Evolutionary conservation across 805 yeast genomes (phyloP).

Genomic region (Ogataea degrootiae): DNA sequence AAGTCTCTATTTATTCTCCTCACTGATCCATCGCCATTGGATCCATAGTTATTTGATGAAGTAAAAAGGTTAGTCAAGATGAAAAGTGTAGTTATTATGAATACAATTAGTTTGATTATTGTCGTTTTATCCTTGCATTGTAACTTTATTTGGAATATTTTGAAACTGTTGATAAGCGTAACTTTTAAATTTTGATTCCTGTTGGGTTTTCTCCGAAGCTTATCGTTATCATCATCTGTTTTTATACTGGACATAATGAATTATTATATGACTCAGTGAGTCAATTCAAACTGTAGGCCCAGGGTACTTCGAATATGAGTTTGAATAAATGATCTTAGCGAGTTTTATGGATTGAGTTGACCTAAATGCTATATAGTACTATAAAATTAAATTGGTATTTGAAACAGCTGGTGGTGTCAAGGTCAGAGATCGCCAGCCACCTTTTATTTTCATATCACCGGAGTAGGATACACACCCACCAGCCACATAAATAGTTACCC

Average conservation of each 20-base stretch:
- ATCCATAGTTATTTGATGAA: background rate
- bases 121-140: constrained; percentile 8
- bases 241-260: constrained; percentile 6
- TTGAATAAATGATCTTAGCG: no score
- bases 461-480: no score
- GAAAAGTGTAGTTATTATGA: background rate
- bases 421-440: no score
- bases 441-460: no score
- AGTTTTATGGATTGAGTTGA: no score
- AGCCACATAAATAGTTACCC: no score
- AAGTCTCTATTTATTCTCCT: constrained; percentile 12
- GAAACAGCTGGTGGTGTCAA: no score
- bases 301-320: no score
- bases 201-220: constrained; percentile 12
- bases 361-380: no score
- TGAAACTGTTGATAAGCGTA: constrained; percentile 2
- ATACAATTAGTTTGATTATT: constrained; percentile 2
- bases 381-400: no score
- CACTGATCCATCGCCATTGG: background rate
- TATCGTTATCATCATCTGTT: constrained; percentile 17
- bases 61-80: background rate
- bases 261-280: background rate
- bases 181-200: constrained; percentile 5
- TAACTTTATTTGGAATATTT: constrained; percentile 7
- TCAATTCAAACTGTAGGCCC: no score